Evolutionary conservation across 768 basidiomycete species (phyloP).

Genomic region (Calocera cornea): DNA sequence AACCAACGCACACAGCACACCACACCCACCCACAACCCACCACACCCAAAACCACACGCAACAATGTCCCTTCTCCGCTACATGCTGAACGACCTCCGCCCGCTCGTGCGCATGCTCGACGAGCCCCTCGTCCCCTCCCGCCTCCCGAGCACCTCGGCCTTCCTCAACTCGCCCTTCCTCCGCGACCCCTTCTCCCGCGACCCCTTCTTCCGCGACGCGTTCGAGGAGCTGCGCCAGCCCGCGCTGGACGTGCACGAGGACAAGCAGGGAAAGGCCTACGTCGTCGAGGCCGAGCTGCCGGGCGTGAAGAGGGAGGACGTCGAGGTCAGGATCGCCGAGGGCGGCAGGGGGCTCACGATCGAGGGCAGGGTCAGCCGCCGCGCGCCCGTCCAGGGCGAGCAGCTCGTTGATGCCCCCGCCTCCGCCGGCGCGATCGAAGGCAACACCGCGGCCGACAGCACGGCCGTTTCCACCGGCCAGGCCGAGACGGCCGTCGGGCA

Average conservation of each 20-base stretch:
- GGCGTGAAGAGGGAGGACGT: slow-evolving; percentile 68
- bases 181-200: neutral
- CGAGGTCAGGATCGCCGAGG: slow-evolving; percentile 55
- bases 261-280: slow-evolving; percentile 37
- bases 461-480: slow-evolving; percentile 12
- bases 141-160: slow-evolving; percentile 12
- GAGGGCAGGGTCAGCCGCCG: slow-evolving; percentile 42
- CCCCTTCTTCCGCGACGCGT: neutral
- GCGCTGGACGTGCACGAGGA: slow-evolving; percentile 57
- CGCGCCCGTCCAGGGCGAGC: slow-evolving; percentile 10
- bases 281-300: slow-evolving; percentile 65
- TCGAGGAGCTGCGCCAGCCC: slow-evolving; percentile 22
- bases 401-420: neutral
- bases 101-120: slow-evolving; percentile 62
- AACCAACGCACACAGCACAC: neutral
- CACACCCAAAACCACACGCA: neutral
- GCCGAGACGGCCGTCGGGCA: slow-evolving; percentile 13
- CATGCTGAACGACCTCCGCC: slow-evolving; percentile 55
- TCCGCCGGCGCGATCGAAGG: slow-evolving; percentile 12
- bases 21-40: neutral
- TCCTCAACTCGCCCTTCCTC: neutral
- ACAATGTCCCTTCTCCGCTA: slow-evolving; percentile 54
- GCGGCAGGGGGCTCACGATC: slow-evolving; percentile 56
- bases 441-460: slow-evolving; percentile 22
- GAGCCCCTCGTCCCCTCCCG: slow-evolving; percentile 40